Evolutionary conservation across 2,329 filamentous ascomycete species (phyloP).

Genomic region (Fusarium verrucosum): DNA sequence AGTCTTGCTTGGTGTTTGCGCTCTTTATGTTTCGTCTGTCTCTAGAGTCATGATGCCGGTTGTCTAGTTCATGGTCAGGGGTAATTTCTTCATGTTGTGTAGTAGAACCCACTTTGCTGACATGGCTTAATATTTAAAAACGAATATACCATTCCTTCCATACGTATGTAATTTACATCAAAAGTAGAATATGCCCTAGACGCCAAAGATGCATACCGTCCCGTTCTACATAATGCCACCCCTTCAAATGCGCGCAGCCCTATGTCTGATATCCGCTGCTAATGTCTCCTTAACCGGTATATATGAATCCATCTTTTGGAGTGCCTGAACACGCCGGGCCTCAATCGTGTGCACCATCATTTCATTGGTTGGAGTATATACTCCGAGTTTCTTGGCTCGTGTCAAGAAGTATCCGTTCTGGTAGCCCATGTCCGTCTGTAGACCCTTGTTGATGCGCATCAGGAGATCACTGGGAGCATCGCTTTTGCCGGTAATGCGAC

Average conservation of each 20-base stretch:
- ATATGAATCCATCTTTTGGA: constrained; percentile 46
- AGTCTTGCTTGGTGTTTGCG: too few species aligned
- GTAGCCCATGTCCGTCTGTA: constrained; percentile 79
- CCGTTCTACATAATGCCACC: neutral
- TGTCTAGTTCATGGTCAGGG: too few species aligned
- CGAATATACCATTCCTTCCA: too few species aligned
- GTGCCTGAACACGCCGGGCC: constrained; percentile 64
- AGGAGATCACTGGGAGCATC: constrained; percentile 71
- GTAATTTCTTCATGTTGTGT: too few species aligned
- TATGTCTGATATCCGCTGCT: constrained; percentile 33
- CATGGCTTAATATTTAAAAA: too few species aligned
- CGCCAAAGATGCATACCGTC: constrained; percentile 10
- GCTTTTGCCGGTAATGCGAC: constrained; percentile 54
- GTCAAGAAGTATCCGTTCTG: constrained; percentile 88
- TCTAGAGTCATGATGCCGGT: too few species aligned
- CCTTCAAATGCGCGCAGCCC: neutral
- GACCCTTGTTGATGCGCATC: constrained; percentile 68
- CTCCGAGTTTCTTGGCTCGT: constrained; percentile 75
- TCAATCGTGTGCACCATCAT: constrained; percentile 77
- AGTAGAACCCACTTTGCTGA: too few species aligned
- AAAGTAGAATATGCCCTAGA: too few species aligned
- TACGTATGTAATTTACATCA: too few species aligned
- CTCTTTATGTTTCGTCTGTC: too few species aligned
- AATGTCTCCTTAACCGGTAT: constrained; percentile 52
- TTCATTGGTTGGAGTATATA: constrained; percentile 77